Base-by-base conservation (phyloP, 176 grass and related monocot genomes). In the Cocos nucifera region DNA sequence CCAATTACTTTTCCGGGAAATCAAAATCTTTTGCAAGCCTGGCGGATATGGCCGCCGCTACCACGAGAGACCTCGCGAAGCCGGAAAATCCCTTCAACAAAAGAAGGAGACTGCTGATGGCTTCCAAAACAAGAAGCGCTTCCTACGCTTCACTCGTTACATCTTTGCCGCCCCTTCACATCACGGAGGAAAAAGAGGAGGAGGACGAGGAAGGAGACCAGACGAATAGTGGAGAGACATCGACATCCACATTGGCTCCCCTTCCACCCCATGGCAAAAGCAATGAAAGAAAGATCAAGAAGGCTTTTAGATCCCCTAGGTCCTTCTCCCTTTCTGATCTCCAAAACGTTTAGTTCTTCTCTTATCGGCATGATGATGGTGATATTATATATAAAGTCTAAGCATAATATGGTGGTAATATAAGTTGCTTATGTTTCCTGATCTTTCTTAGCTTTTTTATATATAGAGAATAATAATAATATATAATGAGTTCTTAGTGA, bases 61-160 rank as follows among this genome's bases (percentile, higher is more conserved):
- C 56, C 0, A 76, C 79, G 12, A 80, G 71, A 65, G 89, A 89
- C 63, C 80, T 95, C 53, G 66, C 80, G 16, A 95, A 95, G 76
- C 89, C 85, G 19, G 89, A 95, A 75, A 95, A 89, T 66, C 85
- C 85, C 1, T 89, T 95, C 73, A 95, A 95, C 79, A 95, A 95
- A 66, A 75, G 85, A 10, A 75, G 85, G 6, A 82, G 85, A 26
- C 51, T 89, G 19, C 69, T 83, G 15, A 74, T 70, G 2, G 77
- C 81, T 1, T 87, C 76, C 73, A 79, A 78, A 3, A 62, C 74
- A 44, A 69, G 84, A 9, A 58, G 69, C 14, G 82, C 85, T 24
- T 89, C 89, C 22, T 93, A 83, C 77, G 74, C 73, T 35, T 74
- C 83, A 32, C 83, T 93, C n/a, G 62, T 63, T 21, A 39, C 81